phyloP scores from a whole-genome alignment of 371 early-diverging fungal genomes.

The Mucor irregularis region DNA sequence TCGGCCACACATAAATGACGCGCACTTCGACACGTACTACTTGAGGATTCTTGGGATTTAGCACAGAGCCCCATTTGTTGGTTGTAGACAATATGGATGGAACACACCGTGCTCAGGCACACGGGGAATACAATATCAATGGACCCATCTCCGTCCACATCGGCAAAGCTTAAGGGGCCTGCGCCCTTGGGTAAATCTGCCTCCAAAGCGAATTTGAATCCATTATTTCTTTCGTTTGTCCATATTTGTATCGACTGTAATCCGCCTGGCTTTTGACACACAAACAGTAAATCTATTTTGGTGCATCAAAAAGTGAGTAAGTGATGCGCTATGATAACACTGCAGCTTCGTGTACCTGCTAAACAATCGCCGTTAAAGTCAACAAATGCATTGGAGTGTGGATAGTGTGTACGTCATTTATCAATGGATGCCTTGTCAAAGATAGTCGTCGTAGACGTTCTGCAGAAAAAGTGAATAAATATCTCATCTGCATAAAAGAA shows the following conservation, averaged over 20 bases:
- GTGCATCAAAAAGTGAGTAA: not conserved
- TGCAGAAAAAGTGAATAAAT: not conserved
- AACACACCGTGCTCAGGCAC: conserved; percentile 55
- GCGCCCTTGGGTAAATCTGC: conserved; percentile 67
- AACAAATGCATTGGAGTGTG: conserved; percentile 89
- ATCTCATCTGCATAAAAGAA: not conserved
- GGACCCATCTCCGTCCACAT: conserved; percentile 90
- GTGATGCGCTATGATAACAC: too few species aligned
- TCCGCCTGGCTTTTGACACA: conserved; percentile 57
- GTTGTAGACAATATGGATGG: conserved; percentile 82
- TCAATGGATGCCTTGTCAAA: conserved; percentile 25
- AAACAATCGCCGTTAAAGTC: conserved; percentile 93
- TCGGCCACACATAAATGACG: conserved; percentile 76
- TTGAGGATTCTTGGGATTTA: conserved; percentile 28
- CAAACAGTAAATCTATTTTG: conserved; percentile 76
- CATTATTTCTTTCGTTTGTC: conserved; percentile 63
- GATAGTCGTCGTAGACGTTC: conserved; percentile 29
- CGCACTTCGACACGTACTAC: conserved; percentile 58
- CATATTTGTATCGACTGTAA: conserved; percentile 74
- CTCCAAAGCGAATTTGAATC: conserved; percentile 60
- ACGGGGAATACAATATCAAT: conserved; percentile 83
- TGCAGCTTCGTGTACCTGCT: conserved; percentile 58
- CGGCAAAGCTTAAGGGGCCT: conserved; percentile 88
- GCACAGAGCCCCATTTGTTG: conserved; percentile 80
- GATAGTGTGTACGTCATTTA: conserved; percentile 68